A percentile compares a stretch with the other conserved stretches of the same genome.
phyloP scores from a whole-genome alignment of 345 rosid genomes.

The Camelina neglecta region DNA sequence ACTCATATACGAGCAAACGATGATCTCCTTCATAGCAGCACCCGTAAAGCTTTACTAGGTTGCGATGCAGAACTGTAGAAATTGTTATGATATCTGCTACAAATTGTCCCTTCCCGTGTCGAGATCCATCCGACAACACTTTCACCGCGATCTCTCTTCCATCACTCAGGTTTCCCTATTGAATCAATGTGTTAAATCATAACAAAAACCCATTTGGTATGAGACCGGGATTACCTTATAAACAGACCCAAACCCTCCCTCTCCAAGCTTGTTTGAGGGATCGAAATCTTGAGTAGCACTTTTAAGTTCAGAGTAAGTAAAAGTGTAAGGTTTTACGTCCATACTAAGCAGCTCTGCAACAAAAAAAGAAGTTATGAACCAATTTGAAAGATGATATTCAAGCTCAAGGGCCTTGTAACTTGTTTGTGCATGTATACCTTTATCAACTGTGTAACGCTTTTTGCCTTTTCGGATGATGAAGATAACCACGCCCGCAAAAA shows the following conservation, averaged over 20 bases:
- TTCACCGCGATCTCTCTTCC: too few species aligned
- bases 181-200: too few species aligned
- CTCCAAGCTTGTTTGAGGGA: constrained; percentile 65
- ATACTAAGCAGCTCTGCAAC: constrained; percentile 40
- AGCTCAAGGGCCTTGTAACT: background rate
- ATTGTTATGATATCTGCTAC: too few species aligned
- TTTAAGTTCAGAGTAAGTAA: constrained; percentile 59
- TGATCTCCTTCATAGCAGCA: too few species aligned
- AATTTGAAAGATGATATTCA: constrained; percentile 5
- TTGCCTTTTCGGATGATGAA: constrained; percentile 47
- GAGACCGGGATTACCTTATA: constrained; percentile 49
- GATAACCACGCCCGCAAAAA: constrained; percentile 37
- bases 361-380: background rate
- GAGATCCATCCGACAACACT: too few species aligned
- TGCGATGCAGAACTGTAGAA: too few species aligned
- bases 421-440: constrained; percentile 47
- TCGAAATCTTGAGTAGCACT: constrained; percentile 61
- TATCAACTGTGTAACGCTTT: constrained; percentile 43
- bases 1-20: too few species aligned
- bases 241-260: constrained; percentile 78
- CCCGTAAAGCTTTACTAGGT: too few species aligned
- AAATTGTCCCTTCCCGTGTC: too few species aligned
- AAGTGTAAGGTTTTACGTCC: constrained; percentile 54
- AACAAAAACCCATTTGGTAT: background rate
- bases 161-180: too few species aligned